Evolutionary conservation across 306 rosid genomes (phyloP), one percentile per base, ranked within the genome.

Genomic region (Senna tora): DNA sequence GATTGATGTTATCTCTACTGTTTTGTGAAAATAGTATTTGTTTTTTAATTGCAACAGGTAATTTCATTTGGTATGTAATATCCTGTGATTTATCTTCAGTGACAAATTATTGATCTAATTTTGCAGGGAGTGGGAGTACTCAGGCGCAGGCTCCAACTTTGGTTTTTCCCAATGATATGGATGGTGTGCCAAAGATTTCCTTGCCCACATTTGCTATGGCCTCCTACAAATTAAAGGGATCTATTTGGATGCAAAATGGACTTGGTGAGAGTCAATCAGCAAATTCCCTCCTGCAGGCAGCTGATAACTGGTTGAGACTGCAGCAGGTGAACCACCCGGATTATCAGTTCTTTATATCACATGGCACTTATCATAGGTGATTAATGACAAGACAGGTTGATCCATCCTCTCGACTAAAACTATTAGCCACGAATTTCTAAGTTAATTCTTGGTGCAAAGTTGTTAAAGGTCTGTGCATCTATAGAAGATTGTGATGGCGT

Each of bases 311-410:
- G 98, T 84, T 93, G 32, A 83, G 85, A 73, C 32, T n/a, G 66
- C 90, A 9, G 80, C 89, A 80, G 71, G 98, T 90, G 80, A 76
- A 80, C 63, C 98, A 93, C 71, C 96, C 98, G 0, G 96, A 93
- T 81, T 90, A 79, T 87, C 86, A 79, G 84, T 92, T 90, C 85
- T 92, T 92, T 25, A 62, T 80, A 28, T 86, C 90, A 0, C 93
- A 84, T 22, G 86, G 87, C 52, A 65, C 65, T 36, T 80, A 74
- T 85, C 79, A 51, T 79, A 81, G 86, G 80, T 84, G 90, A 86
- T 67, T 57, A 13, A 62, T n/a, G 59, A 30, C 69, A 52, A 33
- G 74, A 22, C 55, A 70, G 46, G 58, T 77, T 47, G 12, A 65
- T 68, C 13, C 73, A 45, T 72, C 66, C 62, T 52, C 79, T 55